Evolutionary conservation across 768 basidiomycete genomes (phyloP), one percentile per base, ranked within the genome.

Genomic region (Rhizopogon roseolus): DNA sequence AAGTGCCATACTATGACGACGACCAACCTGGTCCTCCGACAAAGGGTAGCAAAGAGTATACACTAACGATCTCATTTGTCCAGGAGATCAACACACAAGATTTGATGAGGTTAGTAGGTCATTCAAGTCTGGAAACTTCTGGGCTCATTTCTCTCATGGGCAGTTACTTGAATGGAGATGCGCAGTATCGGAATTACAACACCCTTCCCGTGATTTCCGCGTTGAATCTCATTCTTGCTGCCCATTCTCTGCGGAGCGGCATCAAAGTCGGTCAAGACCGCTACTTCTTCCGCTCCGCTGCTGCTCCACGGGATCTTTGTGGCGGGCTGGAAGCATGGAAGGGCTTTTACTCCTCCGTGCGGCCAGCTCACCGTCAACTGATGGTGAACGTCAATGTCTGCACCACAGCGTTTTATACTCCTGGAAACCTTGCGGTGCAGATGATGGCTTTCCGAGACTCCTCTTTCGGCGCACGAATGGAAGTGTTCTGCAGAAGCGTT

Each of bases 401-500:
- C 58, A 80, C 77, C 29, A 74, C 76, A 4, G 76, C 76, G 11
- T 81, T 78, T 58, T 74, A 77, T 57, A 64, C 54, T 4, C 66
- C 66, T 25, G 73, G 76, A 2, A 78, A 77, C 29, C 61, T 82
- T 5, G 78, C 77, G 14, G 62, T 60, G 6, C 68, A 74, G 3
- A 71, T 83, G 70, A 49, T 70, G 13, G 64, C 64, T 9, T 80
- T 81, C 61, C 57, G 63, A 25, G 60, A 73, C 1, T 74, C 77
- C 4, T 82, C 79, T 55, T 85, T 81, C 56, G 82, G 83, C 11
- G 88, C 81, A 3, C 78, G 82, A 25, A 63, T 76, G 34, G 73
- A 73, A n/a, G 80, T 69, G 0, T 92, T 90, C 58, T 84, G 80
- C 39, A 81, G 76, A 55, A 79, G 86, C 7, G 76, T 91, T 2